These are phyloP conservation scores for Borealophlyctis nickersoniae DNA, from an alignment of 192 early-diverging fungal genomes.

Conservation along the genomic window DNA sequence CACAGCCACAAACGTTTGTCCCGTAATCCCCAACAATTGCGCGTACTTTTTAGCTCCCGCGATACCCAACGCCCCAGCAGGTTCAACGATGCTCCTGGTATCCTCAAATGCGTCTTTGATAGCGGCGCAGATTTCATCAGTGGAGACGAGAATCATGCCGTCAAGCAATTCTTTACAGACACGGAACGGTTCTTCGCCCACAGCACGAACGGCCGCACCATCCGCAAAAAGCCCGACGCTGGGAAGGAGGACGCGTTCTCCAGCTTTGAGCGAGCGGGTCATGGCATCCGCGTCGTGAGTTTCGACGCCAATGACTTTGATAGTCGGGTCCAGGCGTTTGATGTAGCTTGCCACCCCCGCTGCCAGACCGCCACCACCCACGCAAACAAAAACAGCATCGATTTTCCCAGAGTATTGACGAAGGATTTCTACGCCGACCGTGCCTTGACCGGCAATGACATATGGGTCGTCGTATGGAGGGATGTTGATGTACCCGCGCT, in stretches of 20 bases:
- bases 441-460: conserved; percentile 99
- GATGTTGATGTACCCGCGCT: conserved; percentile 80
- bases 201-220: conserved; percentile 90
- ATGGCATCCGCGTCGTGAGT: conserved; percentile 88
- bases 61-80: conserved; percentile 85
- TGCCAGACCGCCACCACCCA: conserved; percentile 92
- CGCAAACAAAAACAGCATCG: conserved; percentile 86
- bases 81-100: conserved; percentile 91
- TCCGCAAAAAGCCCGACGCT: conserved; percentile 97
- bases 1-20: conserved; percentile 69
- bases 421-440: conserved; percentile 79
- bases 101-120: conserved; percentile 71
- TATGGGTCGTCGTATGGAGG: conserved; percentile 97
- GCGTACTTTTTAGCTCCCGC: conserved; percentile 89
- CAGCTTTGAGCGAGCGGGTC: conserved; percentile 68
- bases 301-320: conserved; percentile 91
- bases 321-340: conserved; percentile 82
- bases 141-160: conserved; percentile 86
- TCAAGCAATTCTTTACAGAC: conserved; percentile 77
- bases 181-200: conserved; percentile 86
- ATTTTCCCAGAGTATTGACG: conserved; percentile 60
- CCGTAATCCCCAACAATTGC: conserved; percentile 40
- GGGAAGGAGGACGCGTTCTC: conserved; percentile 62
- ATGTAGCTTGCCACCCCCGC: conserved; percentile 91
- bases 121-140: conserved; percentile 89